Evolutionary conservation across 176 grass and related monocot genomes (phyloP), one percentile per base, ranked within the genome.

Genomic region (Phyllostachys edulis): DNA sequence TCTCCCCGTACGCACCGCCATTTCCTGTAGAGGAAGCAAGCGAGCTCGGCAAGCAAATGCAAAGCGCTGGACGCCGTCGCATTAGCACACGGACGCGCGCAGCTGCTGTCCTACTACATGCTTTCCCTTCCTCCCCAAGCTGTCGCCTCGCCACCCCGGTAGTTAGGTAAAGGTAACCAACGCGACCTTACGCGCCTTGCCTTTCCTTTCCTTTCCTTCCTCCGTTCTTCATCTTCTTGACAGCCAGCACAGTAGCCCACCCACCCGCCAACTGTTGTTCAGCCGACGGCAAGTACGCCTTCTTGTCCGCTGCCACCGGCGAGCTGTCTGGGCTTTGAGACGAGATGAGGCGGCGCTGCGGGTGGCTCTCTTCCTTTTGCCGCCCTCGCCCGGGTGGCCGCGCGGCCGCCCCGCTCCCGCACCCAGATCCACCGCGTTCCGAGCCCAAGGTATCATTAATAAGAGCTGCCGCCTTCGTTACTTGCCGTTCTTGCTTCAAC

Each of bases 261-360:
- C 38, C 67, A 13, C 57, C 47, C 65, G 55, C 45, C 45, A 0
- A 3, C 9, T 45, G 42, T 45, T 45, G 42, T 11, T 10, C 42
- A 9, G 42, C 42, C 9, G 42, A 44, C 9, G 42, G 9, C 9
- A 45, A 52, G 50, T 18, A 8, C 52, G 52, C 18, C 52, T 21
- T 56, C 18, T 56, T 21, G 18, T n/a, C 21, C 54, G 13, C 18
- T 20, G 54, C 54, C 14, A 45, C 44, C 29, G 47, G 7, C 18
- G 7, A 15, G 47, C 13, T 4, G 13, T 18, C 60, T 26, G 70
- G 42, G 71, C 11, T 11, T 63, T 37, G 21, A 9, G 78, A 86
- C 72, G 78, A 77, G 56, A 82, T 86, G 88, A 78, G 73, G 65
- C 62, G 38, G 72, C 83, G 78, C 55, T 90, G 83, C 64, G 65